Evolutionary conservation across 495 filamentous ascomycete species (phyloP).

Genomic region (Penicillium alfredii): DNA sequence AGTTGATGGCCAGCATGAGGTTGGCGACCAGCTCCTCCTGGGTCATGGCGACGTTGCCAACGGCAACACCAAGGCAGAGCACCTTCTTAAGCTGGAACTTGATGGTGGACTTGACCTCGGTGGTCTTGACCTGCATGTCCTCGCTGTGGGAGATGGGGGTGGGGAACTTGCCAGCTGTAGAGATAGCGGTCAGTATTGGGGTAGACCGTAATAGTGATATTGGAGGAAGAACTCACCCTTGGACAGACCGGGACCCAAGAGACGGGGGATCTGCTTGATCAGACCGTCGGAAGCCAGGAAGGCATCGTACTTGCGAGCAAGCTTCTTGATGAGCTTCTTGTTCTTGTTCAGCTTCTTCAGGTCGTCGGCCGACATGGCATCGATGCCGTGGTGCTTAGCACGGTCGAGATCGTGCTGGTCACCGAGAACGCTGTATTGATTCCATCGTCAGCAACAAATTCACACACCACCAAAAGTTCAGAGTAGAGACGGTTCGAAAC

Average conservation of each 20-base stretch:
- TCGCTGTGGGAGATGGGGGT: slow-evolving; percentile 94
- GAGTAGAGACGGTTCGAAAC: too few relatives aligned
- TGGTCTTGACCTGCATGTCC: slow-evolving; percentile 88
- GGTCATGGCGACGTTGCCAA: slow-evolving; percentile 96
- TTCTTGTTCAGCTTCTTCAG: slow-evolving; percentile 99
- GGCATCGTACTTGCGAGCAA: slow-evolving; percentile 99
- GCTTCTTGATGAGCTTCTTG: slow-evolving; percentile 99
- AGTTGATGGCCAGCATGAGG: slow-evolving; percentile 98
- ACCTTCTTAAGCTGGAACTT: slow-evolving; percentile 99
- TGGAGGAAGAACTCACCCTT: slow-evolving; percentile 59
- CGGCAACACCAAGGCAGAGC: slow-evolving; percentile 96
- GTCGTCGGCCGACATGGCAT: slow-evolving; percentile 96
- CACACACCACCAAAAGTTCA: too few relatives aligned
- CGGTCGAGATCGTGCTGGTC: slow-evolving; percentile 99
- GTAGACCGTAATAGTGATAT: not conserved
- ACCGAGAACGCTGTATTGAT: slow-evolving; percentile 76
- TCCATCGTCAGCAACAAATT: slow-evolving; percentile 10
- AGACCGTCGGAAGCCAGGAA: slow-evolving; percentile 93
- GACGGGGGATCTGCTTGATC: slow-evolving; percentile 99
- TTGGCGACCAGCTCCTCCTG: slow-evolving; percentile 94
- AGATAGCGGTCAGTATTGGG: slow-evolving; percentile 14
- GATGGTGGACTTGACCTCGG: slow-evolving; percentile 98
- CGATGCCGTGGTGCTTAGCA: slow-evolving; percentile 94
- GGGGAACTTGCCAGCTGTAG: slow-evolving; percentile 93
- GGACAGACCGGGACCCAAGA: slow-evolving; percentile 95